A percentile compares a stretch with the other conserved stretches of the same genome.
phyloP scores from a whole-genome alignment of 352 stramenopile genomes.

The Globisporangium okanoganense region DNA sequence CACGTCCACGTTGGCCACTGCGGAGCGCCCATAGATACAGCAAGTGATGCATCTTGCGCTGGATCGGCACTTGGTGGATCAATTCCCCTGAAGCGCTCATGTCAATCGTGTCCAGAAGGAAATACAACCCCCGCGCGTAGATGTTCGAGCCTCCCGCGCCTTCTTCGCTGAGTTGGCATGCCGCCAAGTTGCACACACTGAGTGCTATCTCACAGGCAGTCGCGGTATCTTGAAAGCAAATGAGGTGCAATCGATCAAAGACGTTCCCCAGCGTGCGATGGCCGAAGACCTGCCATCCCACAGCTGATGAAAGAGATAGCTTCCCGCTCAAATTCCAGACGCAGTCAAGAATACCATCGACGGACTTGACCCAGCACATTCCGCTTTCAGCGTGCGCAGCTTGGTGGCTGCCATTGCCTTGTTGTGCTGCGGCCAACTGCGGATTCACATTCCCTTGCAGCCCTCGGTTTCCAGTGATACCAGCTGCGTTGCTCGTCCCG shows the following conservation, averaged over 20 bases:
- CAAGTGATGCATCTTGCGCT: constrained; percentile 45
- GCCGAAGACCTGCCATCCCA: constrained; percentile 50
- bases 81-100: constrained; percentile 16
- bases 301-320: constrained; percentile 35
- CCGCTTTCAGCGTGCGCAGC: constrained; percentile 18
- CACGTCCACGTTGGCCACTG: constrained; percentile 37
- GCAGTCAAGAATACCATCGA: constrained; percentile 48
- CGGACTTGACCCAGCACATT: constrained; percentile 53
- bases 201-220: constrained; percentile 43
- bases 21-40: constrained; percentile 51
- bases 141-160: constrained; percentile 13
- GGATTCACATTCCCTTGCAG: constrained; percentile 22
- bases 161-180: constrained; percentile 10
- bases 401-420: constrained; percentile 9
- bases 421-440: constrained; percentile 18
- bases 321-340: constrained; percentile 71
- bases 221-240: constrained; percentile 52
- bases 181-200: constrained; percentile 47
- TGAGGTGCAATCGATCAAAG: constrained; percentile 46
- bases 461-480: constrained; percentile 1
- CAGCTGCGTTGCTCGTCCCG: not conserved
- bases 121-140: constrained; percentile 30
- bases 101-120: constrained; percentile 28
- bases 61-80: constrained; percentile 32
- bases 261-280: constrained; percentile 38